phyloP scores from a whole-genome alignment of 257 asterid species.

The Solanum tacnaense region DNA sequence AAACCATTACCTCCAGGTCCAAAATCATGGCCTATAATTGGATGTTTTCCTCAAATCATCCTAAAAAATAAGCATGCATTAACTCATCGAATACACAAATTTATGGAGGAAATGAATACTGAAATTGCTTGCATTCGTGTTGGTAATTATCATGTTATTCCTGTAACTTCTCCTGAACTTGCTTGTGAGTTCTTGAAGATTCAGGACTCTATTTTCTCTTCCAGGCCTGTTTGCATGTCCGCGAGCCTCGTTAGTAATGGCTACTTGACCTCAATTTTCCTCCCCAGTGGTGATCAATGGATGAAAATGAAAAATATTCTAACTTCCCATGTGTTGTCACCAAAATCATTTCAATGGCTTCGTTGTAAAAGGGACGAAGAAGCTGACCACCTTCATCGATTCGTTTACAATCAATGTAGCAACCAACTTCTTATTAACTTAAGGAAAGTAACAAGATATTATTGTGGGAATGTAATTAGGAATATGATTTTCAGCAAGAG shows the following conservation, averaged over 20 bases:
- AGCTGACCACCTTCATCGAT: background rate
- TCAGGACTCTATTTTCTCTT: slow-evolving; percentile 2
- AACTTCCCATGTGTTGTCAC: background rate
- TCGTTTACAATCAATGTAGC: background rate
- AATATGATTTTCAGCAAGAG: slow-evolving; percentile 5
- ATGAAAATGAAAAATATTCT: slow-evolving; percentile 5
- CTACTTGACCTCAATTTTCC: background rate
- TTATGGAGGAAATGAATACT: too few relatives aligned
- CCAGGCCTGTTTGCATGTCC: slow-evolving; percentile 3
- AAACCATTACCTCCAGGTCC: background rate
- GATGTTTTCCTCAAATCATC: background rate
- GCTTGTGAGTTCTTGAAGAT: slow-evolving; percentile 13
- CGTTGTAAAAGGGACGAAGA: background rate
- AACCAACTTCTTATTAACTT: background rate
- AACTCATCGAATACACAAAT: background rate
- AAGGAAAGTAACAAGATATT: background rate
- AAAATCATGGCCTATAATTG: too few relatives aligned
- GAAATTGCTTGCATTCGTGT: slow-evolving; percentile 1
- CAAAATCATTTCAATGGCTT: background rate
- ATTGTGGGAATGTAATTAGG: background rate
- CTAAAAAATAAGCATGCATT: background rate
- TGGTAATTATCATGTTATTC: background rate
- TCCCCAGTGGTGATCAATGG: slow-evolving; percentile 2
- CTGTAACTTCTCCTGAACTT: slow-evolving; percentile 16
- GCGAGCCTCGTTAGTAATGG: background rate